Evolutionary conservation across 345 rosid genomes (phyloP).

Genomic region (Cardiospermum halicacabum): DNA sequence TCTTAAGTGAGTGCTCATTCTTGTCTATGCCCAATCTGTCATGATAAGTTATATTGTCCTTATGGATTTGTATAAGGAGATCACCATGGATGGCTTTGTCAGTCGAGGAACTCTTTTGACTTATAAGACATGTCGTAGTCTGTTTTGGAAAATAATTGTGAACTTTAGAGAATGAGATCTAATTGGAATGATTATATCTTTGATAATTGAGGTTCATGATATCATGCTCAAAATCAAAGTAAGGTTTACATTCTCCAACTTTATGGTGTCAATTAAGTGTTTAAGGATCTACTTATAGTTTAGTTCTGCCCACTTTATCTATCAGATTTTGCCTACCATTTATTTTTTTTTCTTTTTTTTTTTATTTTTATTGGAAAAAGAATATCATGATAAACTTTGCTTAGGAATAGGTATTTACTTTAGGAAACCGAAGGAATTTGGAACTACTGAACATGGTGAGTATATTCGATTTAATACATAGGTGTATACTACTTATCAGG

Average conservation of each 20-base stretch:
- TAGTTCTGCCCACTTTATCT: not conserved
- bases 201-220: not conserved
- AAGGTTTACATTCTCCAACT: not conserved
- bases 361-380: not conserved
- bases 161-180: not conserved
- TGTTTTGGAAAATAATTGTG: not conserved
- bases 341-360: not conserved
- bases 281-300: not conserved
- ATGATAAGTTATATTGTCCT: not conserved
- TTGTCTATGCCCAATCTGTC: not conserved
- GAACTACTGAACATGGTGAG: constrained; percentile 68
- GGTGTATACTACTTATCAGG: constrained; percentile 89
- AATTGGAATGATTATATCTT: not conserved
- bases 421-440: constrained; percentile 85
- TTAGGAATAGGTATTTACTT: constrained; percentile 74
- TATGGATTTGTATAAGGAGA: not conserved
- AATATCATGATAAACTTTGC: constrained; percentile 8
- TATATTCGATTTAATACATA: constrained; percentile 89
- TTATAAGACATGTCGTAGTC: not conserved
- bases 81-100: too few species aligned
- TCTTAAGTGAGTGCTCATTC: not conserved
- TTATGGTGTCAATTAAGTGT: not conserved
- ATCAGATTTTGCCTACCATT: not conserved
- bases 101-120: too few species aligned
- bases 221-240: not conserved